Conservation (phyloP, 352 stramenopile genomes). For the Pythium chondricola region DNA sequence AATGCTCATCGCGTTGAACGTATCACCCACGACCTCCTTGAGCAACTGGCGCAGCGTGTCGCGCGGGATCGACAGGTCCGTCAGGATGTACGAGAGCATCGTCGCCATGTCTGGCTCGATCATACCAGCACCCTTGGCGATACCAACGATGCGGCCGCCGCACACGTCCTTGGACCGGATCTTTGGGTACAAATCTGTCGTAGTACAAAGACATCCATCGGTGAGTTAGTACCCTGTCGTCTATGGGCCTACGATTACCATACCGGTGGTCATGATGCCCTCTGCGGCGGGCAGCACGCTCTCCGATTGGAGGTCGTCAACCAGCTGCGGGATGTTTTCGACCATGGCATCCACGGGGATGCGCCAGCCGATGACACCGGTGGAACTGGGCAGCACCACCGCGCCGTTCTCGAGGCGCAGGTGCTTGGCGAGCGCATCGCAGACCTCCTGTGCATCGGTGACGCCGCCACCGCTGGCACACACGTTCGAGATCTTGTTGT, state of each 20-base stretch:
- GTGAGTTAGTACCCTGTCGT: no score
- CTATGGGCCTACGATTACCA: no score
- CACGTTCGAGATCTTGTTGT: conserved; percentile 99
- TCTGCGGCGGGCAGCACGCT: conserved; percentile 90
- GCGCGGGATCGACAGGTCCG: conserved; percentile 78
- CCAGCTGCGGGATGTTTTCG: conserved; percentile 62
- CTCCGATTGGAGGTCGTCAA: conserved; percentile 90
- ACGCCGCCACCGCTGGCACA: conserved; percentile 91
- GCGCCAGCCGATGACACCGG: conserved; percentile 97
- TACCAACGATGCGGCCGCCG: conserved; percentile 91
- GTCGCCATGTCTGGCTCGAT: conserved; percentile 97
- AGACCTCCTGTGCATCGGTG: conserved; percentile 92
- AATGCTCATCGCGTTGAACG: conserved; percentile 93
- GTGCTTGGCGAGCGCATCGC: conserved; percentile 86
- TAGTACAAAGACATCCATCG: background rate
- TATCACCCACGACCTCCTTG: conserved; percentile 73
- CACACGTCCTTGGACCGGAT: conserved; percentile 78
- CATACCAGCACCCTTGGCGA: conserved; percentile 99
- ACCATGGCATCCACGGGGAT: conserved; percentile 93
- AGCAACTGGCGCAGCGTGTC: conserved; percentile 77
- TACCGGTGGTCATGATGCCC: conserved; percentile 97
- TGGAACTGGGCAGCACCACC: conserved; percentile 93
- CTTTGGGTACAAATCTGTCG: conserved; percentile 85
- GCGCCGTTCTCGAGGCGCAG: conserved; percentile 77
- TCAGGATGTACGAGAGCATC: conserved; percentile 88